Base-by-base conservation (phyloP, 2,329 filamentous ascomycete species). In the Ceratocystis papillata region DNA sequence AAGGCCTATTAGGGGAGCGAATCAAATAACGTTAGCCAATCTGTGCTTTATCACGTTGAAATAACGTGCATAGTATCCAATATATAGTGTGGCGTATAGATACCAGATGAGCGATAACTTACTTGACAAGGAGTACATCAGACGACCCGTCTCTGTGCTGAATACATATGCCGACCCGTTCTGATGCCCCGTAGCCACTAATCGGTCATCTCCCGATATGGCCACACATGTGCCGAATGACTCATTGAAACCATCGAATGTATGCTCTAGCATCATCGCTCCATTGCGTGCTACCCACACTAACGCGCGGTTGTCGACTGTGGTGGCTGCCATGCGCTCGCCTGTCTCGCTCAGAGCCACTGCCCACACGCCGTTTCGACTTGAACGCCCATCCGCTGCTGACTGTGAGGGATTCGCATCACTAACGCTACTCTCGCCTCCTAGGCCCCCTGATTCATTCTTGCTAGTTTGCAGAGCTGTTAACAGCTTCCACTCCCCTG, bases 111-210 rank as follows among this genome's bases (percentile, higher is more conserved):
- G 37, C 37, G 37, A 15, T 15, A 15, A 66, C 60, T 57, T 77
- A 89, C 89, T 87, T 65, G 90, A 87, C 28, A 99, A 79, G 6
- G 90, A 94, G 75, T 96, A 93, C 12, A 89, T 80, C 71, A 99
- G 84, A 65, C 90, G 84, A 2, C 90, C 89, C 0, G 88, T 90
- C 70, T 91, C 87, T 72, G 96, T 97, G 78, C 91, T 92, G 80
- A 97, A 99, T 69, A 99, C 85, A 77, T 96, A 96, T 69, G 97
- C 83, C 12, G 86, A 87, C 17, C 94, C 94, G 72, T 89, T 96
- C 74, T 96, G 89, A 76, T 99, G 93, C 0, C 94, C 94, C 64
- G 88, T 95, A 3, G 92, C 93, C 37, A 92, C 95, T 75, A 90
- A 88, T 69, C 84, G 86, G 64, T 92, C 93, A 74, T 99, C 88